Conservation (phyloP, 495 filamentous ascomycete species). For the Neurospora tetrasperma region DNA sequence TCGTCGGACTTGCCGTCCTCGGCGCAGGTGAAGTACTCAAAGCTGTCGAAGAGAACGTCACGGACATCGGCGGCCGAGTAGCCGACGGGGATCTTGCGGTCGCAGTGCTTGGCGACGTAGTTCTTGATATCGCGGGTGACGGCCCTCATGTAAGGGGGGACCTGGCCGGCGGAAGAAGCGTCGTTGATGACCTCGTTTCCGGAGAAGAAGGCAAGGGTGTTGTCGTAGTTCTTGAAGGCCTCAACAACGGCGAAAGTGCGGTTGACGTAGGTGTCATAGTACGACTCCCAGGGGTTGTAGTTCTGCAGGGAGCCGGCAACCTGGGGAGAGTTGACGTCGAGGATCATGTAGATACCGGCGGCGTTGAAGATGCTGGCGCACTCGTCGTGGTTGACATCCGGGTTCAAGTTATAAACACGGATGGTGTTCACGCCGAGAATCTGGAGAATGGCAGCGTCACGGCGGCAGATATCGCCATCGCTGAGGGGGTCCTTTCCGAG, state of each 20-base stretch:
- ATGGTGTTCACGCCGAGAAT: slow-evolving; percentile 75
- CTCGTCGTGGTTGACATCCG: slow-evolving; percentile 72
- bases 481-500: slow-evolving; percentile 61
- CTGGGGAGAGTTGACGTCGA: slow-evolving; percentile 91
- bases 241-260: slow-evolving; percentile 86
- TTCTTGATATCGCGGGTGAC: slow-evolving; percentile 73
- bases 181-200: slow-evolving; percentile 92
- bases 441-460: slow-evolving; percentile 92
- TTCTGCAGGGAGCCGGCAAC: slow-evolving; percentile 65
- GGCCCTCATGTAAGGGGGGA: slow-evolving; percentile 67
- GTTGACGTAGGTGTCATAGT: slow-evolving; percentile 64
- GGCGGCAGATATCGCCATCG: slow-evolving; percentile 62
- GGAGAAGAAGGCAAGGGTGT: slow-evolving; percentile 83
- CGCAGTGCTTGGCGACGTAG: slow-evolving; percentile 49
- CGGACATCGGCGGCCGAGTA: slow-evolving; percentile 87
- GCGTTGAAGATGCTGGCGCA: slow-evolving; percentile 90
- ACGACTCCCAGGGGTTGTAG: slow-evolving; percentile 56
- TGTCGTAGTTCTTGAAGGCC: slow-evolving; percentile 88
- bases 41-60: slow-evolving; percentile 64
- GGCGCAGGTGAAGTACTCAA: slow-evolving; percentile 77
- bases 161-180: slow-evolving; percentile 34
- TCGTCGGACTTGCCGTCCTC: slow-evolving; percentile 52
- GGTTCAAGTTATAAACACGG: slow-evolving; percentile 86
- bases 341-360: slow-evolving; percentile 48
- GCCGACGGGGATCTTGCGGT: slow-evolving; percentile 35